These are phyloP conservation scores for Aspergillus transmontanensis DNA, from an alignment of 2,329 filamentous ascomycete genomes.

Conservation along the genomic window DNA sequence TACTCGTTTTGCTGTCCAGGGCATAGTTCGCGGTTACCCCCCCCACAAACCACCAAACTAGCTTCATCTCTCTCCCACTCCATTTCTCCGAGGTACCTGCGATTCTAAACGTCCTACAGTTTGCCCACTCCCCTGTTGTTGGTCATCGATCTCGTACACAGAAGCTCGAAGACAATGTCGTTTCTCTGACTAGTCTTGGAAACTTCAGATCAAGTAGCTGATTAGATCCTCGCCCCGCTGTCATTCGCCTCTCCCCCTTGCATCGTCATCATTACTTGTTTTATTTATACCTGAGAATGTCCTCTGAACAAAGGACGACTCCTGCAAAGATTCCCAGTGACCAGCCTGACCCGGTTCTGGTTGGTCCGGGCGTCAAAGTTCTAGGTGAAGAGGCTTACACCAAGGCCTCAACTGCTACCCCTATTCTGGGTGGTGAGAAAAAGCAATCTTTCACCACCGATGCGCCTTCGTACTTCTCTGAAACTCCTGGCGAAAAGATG, in stretches of 20 bases:
- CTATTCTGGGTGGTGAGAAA: slow-evolving; percentile 27
- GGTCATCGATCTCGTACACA: neutral
- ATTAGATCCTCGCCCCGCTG: slow-evolving; percentile 1
- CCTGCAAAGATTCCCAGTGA: slow-evolving; percentile 27
- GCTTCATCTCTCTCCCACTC: neutral
- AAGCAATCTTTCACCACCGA: slow-evolving; percentile 21
- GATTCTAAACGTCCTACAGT: neutral
- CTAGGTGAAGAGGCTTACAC: slow-evolving; percentile 31
- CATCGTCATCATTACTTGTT: slow-evolving; percentile 6
- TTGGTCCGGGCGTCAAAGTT: slow-evolving; percentile 31
- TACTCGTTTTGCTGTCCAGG: slow-evolving; percentile 8
- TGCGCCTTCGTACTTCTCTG: slow-evolving; percentile 34
- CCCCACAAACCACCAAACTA: neutral
- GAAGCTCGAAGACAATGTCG: slow-evolving; percentile 3
- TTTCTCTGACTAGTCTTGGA: slow-evolving; percentile 10
- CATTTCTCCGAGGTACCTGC: slow-evolving; percentile 21
- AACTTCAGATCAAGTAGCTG: slow-evolving; percentile 9
- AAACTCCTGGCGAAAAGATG: slow-evolving; percentile 25
- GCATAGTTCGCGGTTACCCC: slow-evolving; percentile 13
- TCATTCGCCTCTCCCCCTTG: neutral
- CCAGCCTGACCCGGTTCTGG: slow-evolving; percentile 34
- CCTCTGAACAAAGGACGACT: slow-evolving; percentile 27
- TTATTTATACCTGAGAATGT: slow-evolving; percentile 23
- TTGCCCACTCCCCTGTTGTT: neutral
- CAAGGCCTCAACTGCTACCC: slow-evolving; percentile 32